Base-by-base conservation (phyloP, 2,329 filamentous ascomycete species). In the Graphilbum sp. region DNA sequence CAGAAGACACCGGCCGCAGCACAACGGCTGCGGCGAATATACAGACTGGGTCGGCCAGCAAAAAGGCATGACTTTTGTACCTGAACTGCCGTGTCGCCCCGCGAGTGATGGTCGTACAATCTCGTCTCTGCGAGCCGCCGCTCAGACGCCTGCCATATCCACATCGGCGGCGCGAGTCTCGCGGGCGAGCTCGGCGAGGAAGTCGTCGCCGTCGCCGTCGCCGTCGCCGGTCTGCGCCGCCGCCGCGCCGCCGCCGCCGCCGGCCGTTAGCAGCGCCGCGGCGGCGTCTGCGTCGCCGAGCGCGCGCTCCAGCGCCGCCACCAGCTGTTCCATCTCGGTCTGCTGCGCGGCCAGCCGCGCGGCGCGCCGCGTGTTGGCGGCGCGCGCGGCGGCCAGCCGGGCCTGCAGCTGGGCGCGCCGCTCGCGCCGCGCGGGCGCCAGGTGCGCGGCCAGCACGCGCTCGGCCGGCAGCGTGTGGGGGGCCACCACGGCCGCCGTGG, bases 381-480 rank as follows among this genome's bases (percentile, higher is more conserved):
- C 59, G 50, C 75, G 69, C 32, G 61, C 62, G 18, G 68, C 72
- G 49, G 70, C 67, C 25, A 78, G 57, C 34, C 59, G 60, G 9
- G 69, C 69, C 49, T 71, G 72, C 43, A 78, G 64, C 46, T 67
- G 64, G 3, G 63, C 64, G 39, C 67, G 66, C 50, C 75, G 69
- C 15, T 62, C 54, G 3, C 59, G 57, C 5, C 75, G 61, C 37
- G 68, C 60, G 1, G 70, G 67, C 6, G 58, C 52, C 19, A 75
- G 56, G 52, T 77, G 72, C 2, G 72, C 72, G 15, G 59, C 54
- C 18, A 75, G 57, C 30, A 78, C 57, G 4, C 59, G 53, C 4
- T 58, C 50, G 0, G 73, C 62, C 1, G 72, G 66, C 2, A 75
- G 62, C 23, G 67, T 60, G 47, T 79, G 72, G 2, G 72, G 72